phyloP scores from a whole-genome alignment of 305 asterid species.

The Coffea humblotiana region DNA sequence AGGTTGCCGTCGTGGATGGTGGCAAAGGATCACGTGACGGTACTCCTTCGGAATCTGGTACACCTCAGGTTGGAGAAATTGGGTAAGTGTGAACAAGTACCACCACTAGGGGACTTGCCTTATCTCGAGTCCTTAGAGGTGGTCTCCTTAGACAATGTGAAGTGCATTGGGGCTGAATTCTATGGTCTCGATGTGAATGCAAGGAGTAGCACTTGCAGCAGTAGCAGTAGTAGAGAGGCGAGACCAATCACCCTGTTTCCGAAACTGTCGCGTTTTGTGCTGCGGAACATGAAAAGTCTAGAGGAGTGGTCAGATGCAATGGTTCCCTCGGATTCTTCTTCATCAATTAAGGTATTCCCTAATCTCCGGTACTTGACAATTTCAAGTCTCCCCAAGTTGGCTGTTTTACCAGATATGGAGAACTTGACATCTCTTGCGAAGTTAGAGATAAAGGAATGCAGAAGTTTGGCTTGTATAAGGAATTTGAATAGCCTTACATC shows the following conservation, averaged over 20 bases:
- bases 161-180: background rate
- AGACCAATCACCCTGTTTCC: background rate
- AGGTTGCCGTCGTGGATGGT: too few relatives aligned
- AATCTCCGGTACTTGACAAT: background rate
- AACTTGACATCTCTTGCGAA: background rate
- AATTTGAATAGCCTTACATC: background rate
- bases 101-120: conserved; percentile 8
- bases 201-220: background rate
- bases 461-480: background rate
- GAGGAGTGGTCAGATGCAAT: background rate
- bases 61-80: conserved; percentile 1
- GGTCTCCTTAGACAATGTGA: background rate
- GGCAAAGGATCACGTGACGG: too few relatives aligned
- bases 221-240: too few relatives aligned
- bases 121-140: background rate
- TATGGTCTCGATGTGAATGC: conserved; percentile 1
- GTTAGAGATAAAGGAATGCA: background rate
- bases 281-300: background rate
- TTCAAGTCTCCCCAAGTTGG: background rate
- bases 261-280: background rate
- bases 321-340: background rate
- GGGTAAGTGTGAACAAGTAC: background rate
- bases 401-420: background rate
- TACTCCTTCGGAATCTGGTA: conserved; percentile 11
- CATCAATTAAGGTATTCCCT: background rate